Evolutionary conservation across 768 basidiomycete species (phyloP).

Genomic region (Rhodocollybia butyracea): DNA sequence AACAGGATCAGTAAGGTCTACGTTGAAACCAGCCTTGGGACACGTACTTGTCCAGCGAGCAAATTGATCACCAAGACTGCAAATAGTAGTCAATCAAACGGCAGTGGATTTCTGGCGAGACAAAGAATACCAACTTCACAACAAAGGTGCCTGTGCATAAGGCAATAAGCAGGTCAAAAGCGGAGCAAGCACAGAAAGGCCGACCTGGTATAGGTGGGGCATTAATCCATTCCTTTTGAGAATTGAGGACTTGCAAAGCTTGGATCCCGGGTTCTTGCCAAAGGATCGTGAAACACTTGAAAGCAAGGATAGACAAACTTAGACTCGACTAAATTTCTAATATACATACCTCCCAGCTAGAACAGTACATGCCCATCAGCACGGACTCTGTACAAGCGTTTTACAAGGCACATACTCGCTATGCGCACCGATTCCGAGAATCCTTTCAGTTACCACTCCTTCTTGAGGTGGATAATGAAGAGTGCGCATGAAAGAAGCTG

Average conservation of each 20-base stretch:
- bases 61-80: slow-evolving; percentile 81
- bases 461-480: slow-evolving; percentile 78
- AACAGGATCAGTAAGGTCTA: not conserved
- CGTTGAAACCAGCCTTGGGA: not conserved
- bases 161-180: not conserved
- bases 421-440: slow-evolving; percentile 83
- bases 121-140: slow-evolving; percentile 58
- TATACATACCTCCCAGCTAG: slow-evolving; percentile 41
- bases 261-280: slow-evolving; percentile 74
- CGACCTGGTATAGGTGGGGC: slow-evolving; percentile 66
- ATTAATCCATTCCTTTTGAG: slow-evolving; percentile 75
- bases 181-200: not conserved
- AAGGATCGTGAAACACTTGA: slow-evolving; percentile 82
- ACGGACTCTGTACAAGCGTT: not conserved
- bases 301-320: not conserved
- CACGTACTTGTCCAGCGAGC: slow-evolving; percentile 83
- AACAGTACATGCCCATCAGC: not conserved
- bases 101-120: not conserved
- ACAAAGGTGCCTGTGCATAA: slow-evolving; percentile 57
- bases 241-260: slow-evolving; percentile 81
- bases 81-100: not conserved
- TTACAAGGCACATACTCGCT: slow-evolving; percentile 50
- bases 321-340: not conserved
- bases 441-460: slow-evolving; percentile 55
- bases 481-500: slow-evolving; percentile 63